These are phyloP conservation scores for Phytophthora fragariae DNA, from an alignment of 352 stramenopile species.

Conservation along the genomic window DNA sequence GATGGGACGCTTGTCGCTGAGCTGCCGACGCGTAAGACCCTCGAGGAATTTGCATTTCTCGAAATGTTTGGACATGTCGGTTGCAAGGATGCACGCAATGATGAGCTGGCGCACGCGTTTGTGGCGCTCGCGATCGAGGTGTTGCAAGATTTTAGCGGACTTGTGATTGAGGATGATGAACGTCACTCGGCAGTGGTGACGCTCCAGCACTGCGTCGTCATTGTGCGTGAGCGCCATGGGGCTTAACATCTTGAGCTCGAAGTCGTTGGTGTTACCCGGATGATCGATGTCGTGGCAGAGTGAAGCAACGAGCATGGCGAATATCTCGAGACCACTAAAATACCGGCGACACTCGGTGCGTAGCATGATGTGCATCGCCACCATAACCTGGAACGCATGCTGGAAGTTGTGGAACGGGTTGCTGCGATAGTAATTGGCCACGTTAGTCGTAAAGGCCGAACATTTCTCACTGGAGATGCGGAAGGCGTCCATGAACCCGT, in stretches of 20 bases:
- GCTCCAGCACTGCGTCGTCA: constrained; percentile 85
- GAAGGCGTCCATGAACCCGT: constrained; percentile 66
- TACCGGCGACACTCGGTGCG: constrained; percentile 65
- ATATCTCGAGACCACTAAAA: constrained; percentile 73
- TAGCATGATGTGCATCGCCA: constrained; percentile 67
- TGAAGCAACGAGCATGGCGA: constrained; percentile 73
- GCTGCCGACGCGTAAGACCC: constrained; percentile 60
- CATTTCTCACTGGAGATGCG: constrained; percentile 65
- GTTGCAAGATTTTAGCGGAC: constrained; percentile 76
- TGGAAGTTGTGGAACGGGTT: constrained; percentile 88
- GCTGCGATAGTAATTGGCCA: constrained; percentile 75
- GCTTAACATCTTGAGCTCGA: constrained; percentile 81
- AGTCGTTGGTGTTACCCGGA: constrained; percentile 85
- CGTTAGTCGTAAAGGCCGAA: constrained; percentile 56
- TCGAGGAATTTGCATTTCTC: constrained; percentile 76
- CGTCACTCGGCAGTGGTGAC: constrained; percentile 78
- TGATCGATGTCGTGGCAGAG: constrained; percentile 89
- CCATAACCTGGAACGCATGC: constrained; percentile 75
- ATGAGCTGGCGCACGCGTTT: constrained; percentile 68
- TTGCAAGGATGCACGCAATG: constrained; percentile 77
- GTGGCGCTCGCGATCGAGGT: constrained; percentile 60
- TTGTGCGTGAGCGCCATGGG: constrained; percentile 86
- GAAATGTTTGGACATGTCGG: constrained; percentile 83
- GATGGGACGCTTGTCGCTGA: constrained; percentile 61
- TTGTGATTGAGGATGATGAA: constrained; percentile 84